A percentile compares a stretch with the other conserved stretches of the same genome.
phyloP scores from a whole-genome alignment of 768 basidiomycete species.

The Phlegmacium glaucopus region DNA sequence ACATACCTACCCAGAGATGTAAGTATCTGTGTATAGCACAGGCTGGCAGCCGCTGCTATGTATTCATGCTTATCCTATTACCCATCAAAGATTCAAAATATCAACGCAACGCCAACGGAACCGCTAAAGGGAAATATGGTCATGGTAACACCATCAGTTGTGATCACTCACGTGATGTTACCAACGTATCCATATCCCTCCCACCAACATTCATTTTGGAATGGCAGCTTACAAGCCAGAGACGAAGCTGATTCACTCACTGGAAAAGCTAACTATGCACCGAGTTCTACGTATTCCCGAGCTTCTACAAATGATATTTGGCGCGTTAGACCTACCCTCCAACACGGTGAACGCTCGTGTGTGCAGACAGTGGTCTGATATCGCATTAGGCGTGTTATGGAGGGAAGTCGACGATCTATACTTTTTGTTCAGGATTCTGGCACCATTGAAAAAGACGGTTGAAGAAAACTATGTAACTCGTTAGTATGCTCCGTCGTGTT shows the following conservation, averaged over 20 bases:
- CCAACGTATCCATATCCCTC: too few relatives aligned
- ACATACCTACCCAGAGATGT: too few relatives aligned
- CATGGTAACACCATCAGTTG: too few relatives aligned
- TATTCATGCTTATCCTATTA: too few relatives aligned
- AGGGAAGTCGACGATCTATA: slow-evolving; percentile 43
- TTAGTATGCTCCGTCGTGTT: neutral
- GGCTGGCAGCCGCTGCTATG: too few relatives aligned
- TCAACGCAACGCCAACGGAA: too few relatives aligned
- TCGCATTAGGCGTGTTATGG: slow-evolving; percentile 60
- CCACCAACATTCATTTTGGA: too few relatives aligned
- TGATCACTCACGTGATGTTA: too few relatives aligned
- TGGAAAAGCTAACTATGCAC: slow-evolving; percentile 11
- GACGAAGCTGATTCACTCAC: neutral
- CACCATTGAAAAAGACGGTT: slow-evolving; percentile 32
- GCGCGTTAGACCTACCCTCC: slow-evolving; percentile 36
- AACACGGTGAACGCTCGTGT: slow-evolving; percentile 48
- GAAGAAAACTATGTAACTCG: slow-evolving; percentile 26
- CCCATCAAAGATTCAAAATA: too few relatives aligned
- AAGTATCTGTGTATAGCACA: too few relatives aligned
- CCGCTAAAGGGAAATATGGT: too few relatives aligned
- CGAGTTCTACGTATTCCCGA: slow-evolving; percentile 56
- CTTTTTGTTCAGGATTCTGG: slow-evolving; percentile 46
- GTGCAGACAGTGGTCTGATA: slow-evolving; percentile 56
- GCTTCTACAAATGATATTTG: slow-evolving; percentile 55
- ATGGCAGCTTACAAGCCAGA: too few relatives aligned